Conservation (phyloP, 2,329 filamentous ascomycete genomes). For the Decorospora gaudefroyi region DNA sequence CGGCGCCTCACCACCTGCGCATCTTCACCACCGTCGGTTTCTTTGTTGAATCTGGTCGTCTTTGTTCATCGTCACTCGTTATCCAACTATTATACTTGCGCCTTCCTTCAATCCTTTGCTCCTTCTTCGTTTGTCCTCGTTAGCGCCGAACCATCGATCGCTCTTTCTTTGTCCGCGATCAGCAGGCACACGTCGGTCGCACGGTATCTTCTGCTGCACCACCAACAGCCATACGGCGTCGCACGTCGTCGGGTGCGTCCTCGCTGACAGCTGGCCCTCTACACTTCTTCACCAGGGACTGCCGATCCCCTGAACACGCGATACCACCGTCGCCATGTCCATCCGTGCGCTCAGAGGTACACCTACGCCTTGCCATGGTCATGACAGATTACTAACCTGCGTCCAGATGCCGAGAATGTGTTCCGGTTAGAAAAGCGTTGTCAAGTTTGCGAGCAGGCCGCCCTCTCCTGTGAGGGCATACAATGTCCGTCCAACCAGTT, state of each 20-base stretch:
- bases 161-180: slow-evolving; percentile 18
- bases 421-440: slow-evolving; percentile 62
- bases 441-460: slow-evolving; percentile 56
- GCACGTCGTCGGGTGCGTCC: slow-evolving; percentile 12
- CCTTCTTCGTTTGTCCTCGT: slow-evolving; percentile 2
- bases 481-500: slow-evolving; percentile 59
- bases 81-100: neutral
- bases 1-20: neutral
- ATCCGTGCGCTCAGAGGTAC: slow-evolving; percentile 25
- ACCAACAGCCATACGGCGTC: slow-evolving; percentile 6
- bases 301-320: slow-evolving; percentile 22
- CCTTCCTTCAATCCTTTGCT: neutral
- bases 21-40: slow-evolving; percentile 8
- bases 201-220: slow-evolving; percentile 1
- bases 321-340: slow-evolving; percentile 21
- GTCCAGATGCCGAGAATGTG: slow-evolving; percentile 44
- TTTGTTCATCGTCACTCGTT: slow-evolving; percentile 22
- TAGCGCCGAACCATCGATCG: slow-evolving; percentile 12
- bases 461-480: slow-evolving; percentile 60
- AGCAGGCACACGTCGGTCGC: slow-evolving; percentile 12
- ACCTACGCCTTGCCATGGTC: neutral
- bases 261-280: slow-evolving; percentile 15
- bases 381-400: slow-evolving; percentile 16
- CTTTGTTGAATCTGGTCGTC: slow-evolving; percentile 4
- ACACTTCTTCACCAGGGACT: slow-evolving; percentile 12